Evolutionary conservation across 1,284 basidiomycete species (phyloP).

Genomic region (Vanrija sp.): DNA sequence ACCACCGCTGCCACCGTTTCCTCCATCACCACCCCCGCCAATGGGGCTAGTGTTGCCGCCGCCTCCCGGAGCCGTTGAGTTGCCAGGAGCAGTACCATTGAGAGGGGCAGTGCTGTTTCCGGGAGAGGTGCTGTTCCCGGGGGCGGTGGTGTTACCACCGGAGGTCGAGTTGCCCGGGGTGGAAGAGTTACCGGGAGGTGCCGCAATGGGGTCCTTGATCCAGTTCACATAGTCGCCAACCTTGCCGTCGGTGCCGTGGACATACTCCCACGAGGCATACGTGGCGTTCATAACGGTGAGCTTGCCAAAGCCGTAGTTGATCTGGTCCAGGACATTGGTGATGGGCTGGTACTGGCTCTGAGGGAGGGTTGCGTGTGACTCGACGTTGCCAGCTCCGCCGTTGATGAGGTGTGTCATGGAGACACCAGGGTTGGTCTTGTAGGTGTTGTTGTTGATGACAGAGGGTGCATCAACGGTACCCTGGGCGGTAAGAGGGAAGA

Average conservation of each 20-base stretch:
- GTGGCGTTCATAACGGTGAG: slow-evolving; percentile 35
- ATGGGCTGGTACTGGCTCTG: neutral
- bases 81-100: too few species aligned
- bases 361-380: slow-evolving; percentile 34
- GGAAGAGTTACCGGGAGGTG: too few species aligned
- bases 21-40: neutral
- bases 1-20: neutral
- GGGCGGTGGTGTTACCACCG: too few species aligned
- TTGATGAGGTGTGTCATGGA: slow-evolving; percentile 34
- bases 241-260: slow-evolving; percentile 18
- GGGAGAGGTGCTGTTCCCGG: too few species aligned
- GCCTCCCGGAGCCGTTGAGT: neutral
- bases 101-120: too few species aligned
- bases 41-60: neutral
- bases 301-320: slow-evolving; percentile 29
- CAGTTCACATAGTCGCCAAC: slow-evolving; percentile 18
- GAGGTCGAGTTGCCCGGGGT: too few species aligned
- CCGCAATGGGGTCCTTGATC: slow-evolving; percentile 7
- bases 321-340: slow-evolving; percentile 28
- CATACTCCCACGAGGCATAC: slow-evolving; percentile 17
- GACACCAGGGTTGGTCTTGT: slow-evolving; percentile 7
- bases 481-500: slow-evolving; percentile 35
- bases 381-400: slow-evolving; percentile 41
- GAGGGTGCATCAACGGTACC: slow-evolving; percentile 24
- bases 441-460: slow-evolving; percentile 38